A percentile compares a stretch with the other conserved stretches of the same genome.
Conservation (phyloP, 768 basidiomycete genomes). For the Clitopilus passeckerianus region DNA sequence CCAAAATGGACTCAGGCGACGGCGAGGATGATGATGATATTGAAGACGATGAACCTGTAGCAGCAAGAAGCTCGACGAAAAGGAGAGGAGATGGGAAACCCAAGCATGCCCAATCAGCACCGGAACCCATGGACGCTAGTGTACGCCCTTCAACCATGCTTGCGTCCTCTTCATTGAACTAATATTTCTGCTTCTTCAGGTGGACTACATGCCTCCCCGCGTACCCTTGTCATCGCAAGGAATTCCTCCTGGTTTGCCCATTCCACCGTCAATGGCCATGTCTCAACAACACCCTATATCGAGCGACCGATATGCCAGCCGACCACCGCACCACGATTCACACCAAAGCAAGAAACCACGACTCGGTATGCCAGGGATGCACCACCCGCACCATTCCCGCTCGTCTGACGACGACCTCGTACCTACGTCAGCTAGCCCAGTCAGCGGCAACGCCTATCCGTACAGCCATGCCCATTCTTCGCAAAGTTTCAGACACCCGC, state of each 20-base stretch:
- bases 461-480: constrained; percentile 5
- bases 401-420: constrained; percentile 17
- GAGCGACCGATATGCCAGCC: constrained; percentile 18
- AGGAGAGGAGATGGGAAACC: constrained; percentile 27
- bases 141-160: constrained; percentile 2
- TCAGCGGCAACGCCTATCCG: constrained; percentile 8
- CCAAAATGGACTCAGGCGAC: constrained; percentile 30
- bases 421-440: constrained; percentile 8
- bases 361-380: constrained; percentile 3
- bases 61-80: constrained; percentile 13
- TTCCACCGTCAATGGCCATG: constrained; percentile 25
- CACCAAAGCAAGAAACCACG: constrained; percentile 17
- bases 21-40: constrained; percentile 37
- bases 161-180: neutral
- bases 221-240: constrained; percentile 11
- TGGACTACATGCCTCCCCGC: constrained; percentile 16
- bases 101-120: constrained; percentile 20
- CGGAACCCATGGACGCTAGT: constrained; percentile 11
- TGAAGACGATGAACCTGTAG: constrained; percentile 19
- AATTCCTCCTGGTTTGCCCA: constrained; percentile 16
- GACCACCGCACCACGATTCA: constrained; percentile 8
- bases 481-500: constrained; percentile 4
- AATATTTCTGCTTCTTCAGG: constrained; percentile 4
- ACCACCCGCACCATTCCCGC: constrained; percentile 11
- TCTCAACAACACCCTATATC: constrained; percentile 22